Percentiles rank a stretch among this genome's conserved stretches.
These are phyloP conservation scores for Aphanomyces cochlioides DNA, from an alignment of 352 stramenopile species.

Conservation along the genomic window DNA sequence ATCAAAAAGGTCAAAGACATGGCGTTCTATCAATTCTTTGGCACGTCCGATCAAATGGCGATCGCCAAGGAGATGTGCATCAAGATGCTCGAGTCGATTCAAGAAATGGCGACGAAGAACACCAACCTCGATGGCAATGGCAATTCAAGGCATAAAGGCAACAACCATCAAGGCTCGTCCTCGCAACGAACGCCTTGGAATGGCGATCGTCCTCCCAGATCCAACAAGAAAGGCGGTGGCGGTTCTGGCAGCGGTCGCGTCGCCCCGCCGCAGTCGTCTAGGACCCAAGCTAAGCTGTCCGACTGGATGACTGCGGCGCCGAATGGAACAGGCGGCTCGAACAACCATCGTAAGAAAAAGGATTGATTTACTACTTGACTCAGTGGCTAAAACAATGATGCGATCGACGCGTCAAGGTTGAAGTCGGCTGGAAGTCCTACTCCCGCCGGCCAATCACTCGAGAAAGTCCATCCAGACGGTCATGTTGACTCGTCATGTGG, in stretches of 20 bases:
- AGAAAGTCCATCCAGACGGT: not conserved
- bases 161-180: not conserved
- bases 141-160: not conserved
- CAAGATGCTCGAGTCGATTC: not conserved
- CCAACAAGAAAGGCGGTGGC: not conserved
- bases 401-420: not conserved
- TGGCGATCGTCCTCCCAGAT: not conserved
- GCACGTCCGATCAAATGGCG: conserved; percentile 3
- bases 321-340: too few relatives aligned
- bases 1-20: not conserved
- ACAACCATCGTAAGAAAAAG: too few relatives aligned
- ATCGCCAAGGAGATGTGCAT: conserved; percentile 4
- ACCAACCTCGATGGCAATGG: not conserved
- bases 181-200: not conserved
- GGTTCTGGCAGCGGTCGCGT: not conserved
- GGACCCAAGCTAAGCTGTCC: not conserved
- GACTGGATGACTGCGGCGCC: not conserved
- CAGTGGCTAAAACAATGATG: not conserved
- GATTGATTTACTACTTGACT: too few relatives aligned
- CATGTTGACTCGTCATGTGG: conserved; percentile 1
- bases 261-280: too few relatives aligned
- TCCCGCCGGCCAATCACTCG: not conserved
- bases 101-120: not conserved
- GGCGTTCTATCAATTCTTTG: conserved; percentile 18
- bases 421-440: not conserved